These are phyloP conservation scores for Mychonastes homosphaera DNA, from an alignment of 139 green algal genomes.

Conservation along the genomic window DNA sequence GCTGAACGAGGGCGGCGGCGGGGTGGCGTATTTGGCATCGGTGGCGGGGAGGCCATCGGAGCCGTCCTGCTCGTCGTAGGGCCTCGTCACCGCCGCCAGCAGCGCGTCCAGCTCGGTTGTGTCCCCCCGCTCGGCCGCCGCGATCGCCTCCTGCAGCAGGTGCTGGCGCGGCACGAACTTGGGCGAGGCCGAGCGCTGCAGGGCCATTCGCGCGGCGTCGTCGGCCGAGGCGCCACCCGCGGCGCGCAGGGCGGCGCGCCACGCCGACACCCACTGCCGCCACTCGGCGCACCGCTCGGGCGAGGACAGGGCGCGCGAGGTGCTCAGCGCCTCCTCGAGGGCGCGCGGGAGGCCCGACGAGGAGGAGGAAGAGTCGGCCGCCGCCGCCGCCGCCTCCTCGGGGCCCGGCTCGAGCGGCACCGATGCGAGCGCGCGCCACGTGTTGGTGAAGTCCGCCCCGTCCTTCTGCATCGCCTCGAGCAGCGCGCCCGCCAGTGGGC, in stretches of 20 bases:
- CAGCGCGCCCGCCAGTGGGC: conserved; percentile 19
- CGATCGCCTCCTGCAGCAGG: conserved; percentile 64
- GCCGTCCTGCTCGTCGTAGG: too few species aligned
- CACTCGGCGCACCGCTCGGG: conserved; percentile 36
- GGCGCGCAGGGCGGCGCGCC: conserved; percentile 31
- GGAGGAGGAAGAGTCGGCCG: too few species aligned
- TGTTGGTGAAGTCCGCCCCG: conserved; percentile 72
- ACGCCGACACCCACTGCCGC: conserved; percentile 49
- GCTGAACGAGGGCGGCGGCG: too few species aligned
- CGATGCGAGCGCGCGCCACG: conserved; percentile 10
- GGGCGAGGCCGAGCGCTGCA: conserved; percentile 53
- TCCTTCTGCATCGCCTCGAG: conserved; percentile 51
- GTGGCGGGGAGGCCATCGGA: too few species aligned
- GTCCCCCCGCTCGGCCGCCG: too few species aligned
- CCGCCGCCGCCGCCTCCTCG: conserved; percentile 1
- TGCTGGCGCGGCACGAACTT: conserved; percentile 76
- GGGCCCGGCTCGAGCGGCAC: neutral
- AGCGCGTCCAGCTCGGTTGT: too few species aligned
- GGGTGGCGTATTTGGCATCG: too few species aligned
- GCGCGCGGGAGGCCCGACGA: too few species aligned
- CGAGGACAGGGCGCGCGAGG: neutral
- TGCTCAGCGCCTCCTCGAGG: conserved; percentile 1
- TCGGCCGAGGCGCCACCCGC: conserved; percentile 37
- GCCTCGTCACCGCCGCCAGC: too few species aligned
- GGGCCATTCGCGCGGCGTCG: conserved; percentile 26